Evolutionary conservation across 2,329 filamentous ascomycete species (phyloP).

Genomic region (Colletotrichum chlorophyti): DNA sequence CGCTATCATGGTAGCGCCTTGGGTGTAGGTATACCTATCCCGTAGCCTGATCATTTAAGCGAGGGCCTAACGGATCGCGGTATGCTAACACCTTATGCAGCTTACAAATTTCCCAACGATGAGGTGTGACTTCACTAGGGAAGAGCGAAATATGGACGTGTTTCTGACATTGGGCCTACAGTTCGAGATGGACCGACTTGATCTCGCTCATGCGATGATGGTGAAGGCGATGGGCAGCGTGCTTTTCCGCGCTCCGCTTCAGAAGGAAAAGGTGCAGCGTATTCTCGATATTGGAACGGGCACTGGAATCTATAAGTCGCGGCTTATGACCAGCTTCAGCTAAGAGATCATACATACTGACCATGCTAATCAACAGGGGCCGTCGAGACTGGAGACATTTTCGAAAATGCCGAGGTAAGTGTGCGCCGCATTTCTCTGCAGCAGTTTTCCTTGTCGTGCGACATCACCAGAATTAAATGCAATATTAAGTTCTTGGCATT

Average conservation of each 20-base stretch:
- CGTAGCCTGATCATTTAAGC: neutral
- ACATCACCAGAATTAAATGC: neutral
- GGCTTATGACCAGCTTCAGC: too few relatives aligned
- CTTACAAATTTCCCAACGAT: constrained; percentile 43
- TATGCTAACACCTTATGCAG: neutral
- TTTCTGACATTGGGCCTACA: neutral
- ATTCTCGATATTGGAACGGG: constrained; percentile 67
- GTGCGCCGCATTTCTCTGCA: neutral
- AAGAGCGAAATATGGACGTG: neutral
- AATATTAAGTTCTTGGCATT: constrained; percentile 3
- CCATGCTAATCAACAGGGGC: neutral
- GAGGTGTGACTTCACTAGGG: constrained; percentile 29
- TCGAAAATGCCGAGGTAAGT: constrained; percentile 1
- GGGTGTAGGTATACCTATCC: neutral
- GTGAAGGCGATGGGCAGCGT: neutral
- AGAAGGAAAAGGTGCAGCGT: constrained; percentile 29
- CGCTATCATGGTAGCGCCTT: constrained; percentile 14
- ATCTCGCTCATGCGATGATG: constrained; percentile 9
- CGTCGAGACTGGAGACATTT: constrained; percentile 9
- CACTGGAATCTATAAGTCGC: constrained; percentile 60
- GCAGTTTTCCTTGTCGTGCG: neutral
- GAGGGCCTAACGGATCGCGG: neutral
- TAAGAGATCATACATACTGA: neutral
- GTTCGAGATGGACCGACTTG: constrained; percentile 15
- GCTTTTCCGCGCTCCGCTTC: neutral